A percentile compares a stretch with the other conserved stretches of the same genome.
Conservation (phyloP, 208 protist genomes). For the Trypanosoma theileri region DNA sequence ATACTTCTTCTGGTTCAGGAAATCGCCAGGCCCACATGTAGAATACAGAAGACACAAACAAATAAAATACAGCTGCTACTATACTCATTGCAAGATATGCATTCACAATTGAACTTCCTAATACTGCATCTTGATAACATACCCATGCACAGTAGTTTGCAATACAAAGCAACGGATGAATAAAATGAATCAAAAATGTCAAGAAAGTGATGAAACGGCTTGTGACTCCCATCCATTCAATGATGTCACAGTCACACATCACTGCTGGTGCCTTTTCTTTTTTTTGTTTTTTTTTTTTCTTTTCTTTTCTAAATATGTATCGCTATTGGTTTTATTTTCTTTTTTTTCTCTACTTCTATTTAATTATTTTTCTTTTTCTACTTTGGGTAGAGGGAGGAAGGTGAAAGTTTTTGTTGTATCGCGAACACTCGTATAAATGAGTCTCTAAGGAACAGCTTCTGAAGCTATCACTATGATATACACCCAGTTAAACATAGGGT, state of each 20-base stretch:
- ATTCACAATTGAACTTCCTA: slow-evolving; percentile 30
- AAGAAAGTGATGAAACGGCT: slow-evolving; percentile 64
- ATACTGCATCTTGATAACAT: slow-evolving; percentile 22
- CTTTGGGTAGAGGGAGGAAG: too few species aligned
- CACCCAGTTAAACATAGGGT: not conserved
- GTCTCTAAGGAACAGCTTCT: too few species aligned
- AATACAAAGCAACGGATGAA: slow-evolving; percentile 73
- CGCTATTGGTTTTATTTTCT: not conserved
- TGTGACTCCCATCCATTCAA: slow-evolving; percentile 64
- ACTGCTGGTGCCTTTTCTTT: not conserved
- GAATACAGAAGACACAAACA: slow-evolving; percentile 72
- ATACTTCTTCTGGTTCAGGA: slow-evolving; percentile 83
- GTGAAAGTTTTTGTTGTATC: too few species aligned
- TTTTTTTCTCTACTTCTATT: not conserved
- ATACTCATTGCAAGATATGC: slow-evolving; percentile 76
- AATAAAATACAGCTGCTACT: slow-evolving; percentile 63
- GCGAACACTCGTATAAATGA: too few species aligned
- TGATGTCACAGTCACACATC: slow-evolving; percentile 31
- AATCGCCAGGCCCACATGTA: slow-evolving; percentile 93
- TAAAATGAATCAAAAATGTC: slow-evolving; percentile 81
- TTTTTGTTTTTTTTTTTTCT: slow-evolving; percentile 3
- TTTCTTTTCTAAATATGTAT: slow-evolving; percentile 4
- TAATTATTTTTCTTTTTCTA: too few species aligned
- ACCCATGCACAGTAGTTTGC: slow-evolving; percentile 74
- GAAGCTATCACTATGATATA: too few species aligned